A percentile compares a stretch with the other conserved stretches of the same genome.
phyloP scores from a whole-genome alignment of 108 stramenopile genomes.

The Bacterosira constricta region DNA sequence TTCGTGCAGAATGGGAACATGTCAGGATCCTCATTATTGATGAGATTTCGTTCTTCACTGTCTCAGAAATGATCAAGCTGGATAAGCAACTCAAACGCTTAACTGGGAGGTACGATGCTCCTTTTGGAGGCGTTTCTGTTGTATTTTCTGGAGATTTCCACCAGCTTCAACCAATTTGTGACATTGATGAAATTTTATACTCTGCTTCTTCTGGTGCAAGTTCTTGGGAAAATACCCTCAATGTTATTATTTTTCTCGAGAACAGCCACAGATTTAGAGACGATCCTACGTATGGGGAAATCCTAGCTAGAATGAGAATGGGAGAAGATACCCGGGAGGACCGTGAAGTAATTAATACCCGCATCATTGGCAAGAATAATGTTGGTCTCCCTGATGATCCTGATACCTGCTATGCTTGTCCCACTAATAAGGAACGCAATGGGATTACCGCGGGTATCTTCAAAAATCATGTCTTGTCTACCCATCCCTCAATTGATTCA shows the following conservation, averaged over 20 bases:
- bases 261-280: constrained; percentile 8
- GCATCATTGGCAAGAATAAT: neutral
- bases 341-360: neutral
- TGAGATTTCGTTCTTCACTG: constrained; percentile 7
- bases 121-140: neutral
- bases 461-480: neutral
- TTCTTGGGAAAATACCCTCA: constrained; percentile 1
- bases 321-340: neutral
- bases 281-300: constrained; percentile 5
- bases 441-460: constrained; percentile 14
- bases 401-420: constrained; percentile 16
- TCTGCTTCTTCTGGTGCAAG: neutral
- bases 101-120: neutral
- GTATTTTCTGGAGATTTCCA: constrained; percentile 11
- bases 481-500: neutral
- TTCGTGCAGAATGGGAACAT: neutral
- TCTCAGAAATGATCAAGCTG: neutral
- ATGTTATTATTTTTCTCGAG: neutral
- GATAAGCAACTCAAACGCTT: neutral
- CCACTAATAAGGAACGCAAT: constrained; percentile 27
- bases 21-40: constrained; percentile 24
- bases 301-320: constrained; percentile 1
- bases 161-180: constrained; percentile 4
- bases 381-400: neutral
- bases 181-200: neutral